Evolutionary conservation across 176 grass and related monocot species (phyloP), one percentile per base, ranked within the genome.

Genomic region (Eremochloa ophiuroides): DNA sequence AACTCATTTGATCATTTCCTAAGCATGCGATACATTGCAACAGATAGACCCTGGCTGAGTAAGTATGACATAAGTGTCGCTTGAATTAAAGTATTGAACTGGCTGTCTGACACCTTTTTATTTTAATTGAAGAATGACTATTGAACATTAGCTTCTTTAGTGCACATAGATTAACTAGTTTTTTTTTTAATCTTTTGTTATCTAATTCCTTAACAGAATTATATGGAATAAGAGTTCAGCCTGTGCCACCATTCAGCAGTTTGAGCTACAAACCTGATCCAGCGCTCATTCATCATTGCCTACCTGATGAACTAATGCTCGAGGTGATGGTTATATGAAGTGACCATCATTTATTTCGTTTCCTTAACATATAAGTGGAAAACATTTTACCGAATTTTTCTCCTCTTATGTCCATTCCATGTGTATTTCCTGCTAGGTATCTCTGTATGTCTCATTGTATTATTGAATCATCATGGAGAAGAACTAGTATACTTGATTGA

Each of bases 31-130:
- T 94, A 90, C 15, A 69, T 98, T 77, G 62, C 87, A 88, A 88
- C 88, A 76, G 92, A 98, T 59, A 87, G 95, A 81, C 95, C 92
- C 37, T 98, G 95, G 95, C 75, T 98, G 64, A 93, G 95, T 98
- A 95, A 89, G 90, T 89, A 43, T 48, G 62, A 43, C 62, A 47
- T 77, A 13, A 82, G 40, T 67, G n/a, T 61, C 4, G 11, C 41
- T 82, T 72, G 18, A 64, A 70, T 43, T 58, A 20, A 79, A 63
- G 26, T 27, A 37, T 44, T 43, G 66, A 61, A 68, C 35, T 61
- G n/a, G 67, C 75, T 81, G 44, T 40, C 47, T 91, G 61, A 22
- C 33, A 31, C 22, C 29, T 62, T 8, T 71, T 60, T 22, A 22
- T 81, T 77, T 81, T 47, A 47, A 25, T 30, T 69, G n/a, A 72